These are phyloP conservation scores for Puccinellia tenuiflora DNA, from an alignment of 176 grass and related monocot genomes.

Conservation along the genomic window DNA sequence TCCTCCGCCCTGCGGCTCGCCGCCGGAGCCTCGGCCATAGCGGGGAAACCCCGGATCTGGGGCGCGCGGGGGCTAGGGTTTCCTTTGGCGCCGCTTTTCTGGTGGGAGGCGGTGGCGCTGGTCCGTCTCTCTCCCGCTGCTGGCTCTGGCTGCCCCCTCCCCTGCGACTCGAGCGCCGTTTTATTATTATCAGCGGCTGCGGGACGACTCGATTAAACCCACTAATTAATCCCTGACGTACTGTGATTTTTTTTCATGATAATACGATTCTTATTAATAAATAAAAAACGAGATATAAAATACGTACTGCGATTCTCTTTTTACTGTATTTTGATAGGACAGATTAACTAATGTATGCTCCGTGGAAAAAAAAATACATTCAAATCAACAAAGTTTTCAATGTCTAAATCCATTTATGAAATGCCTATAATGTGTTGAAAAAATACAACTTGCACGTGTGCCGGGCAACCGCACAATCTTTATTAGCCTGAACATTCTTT, in stretches of 20 bases:
- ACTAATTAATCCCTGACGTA: not conserved
- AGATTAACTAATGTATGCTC: too few species aligned
- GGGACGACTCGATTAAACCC: not conserved
- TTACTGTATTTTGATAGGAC: too few species aligned
- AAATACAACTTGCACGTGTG: too few species aligned
- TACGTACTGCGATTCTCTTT: too few species aligned
- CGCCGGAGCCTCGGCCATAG: slow-evolving; percentile 29
- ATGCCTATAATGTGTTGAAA: too few species aligned
- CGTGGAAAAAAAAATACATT: too few species aligned
- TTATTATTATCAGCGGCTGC: slow-evolving; percentile 7
- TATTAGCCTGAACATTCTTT: too few species aligned
- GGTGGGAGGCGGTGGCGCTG: slow-evolving; percentile 25
- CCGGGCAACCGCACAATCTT: too few species aligned
- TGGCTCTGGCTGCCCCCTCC: not conserved
- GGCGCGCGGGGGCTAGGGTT: slow-evolving; percentile 47
- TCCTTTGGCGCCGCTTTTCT: slow-evolving; percentile 20
- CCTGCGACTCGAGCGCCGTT: slow-evolving; percentile 4
- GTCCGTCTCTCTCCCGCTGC: slow-evolving; percentile 27
- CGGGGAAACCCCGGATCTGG: slow-evolving; percentile 26
- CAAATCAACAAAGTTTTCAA: too few species aligned
- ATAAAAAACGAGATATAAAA: too few species aligned
- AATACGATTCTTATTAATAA: too few species aligned
- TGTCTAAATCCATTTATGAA: too few species aligned
- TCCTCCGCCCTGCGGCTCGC: slow-evolving; percentile 27
- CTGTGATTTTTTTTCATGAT: not conserved